Base-by-base conservation (phyloP, 192 early-diverging fungal genomes). In the Mortierella alpina region DNA sequence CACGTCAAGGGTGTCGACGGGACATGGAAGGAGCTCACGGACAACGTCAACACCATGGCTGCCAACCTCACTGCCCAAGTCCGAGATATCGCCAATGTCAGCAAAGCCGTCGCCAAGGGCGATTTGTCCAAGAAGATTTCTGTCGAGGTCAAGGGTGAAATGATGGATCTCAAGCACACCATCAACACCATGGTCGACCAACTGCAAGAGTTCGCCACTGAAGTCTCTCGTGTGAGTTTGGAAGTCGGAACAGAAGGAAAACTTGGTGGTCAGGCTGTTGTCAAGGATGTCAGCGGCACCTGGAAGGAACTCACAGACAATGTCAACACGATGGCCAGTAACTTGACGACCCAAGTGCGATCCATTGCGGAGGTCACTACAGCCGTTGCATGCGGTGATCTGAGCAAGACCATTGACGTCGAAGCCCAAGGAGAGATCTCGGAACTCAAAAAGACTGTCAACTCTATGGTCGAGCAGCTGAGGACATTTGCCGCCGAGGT, bases 221-320 rank as follows among this genome's bases (percentile, higher is more conserved):
- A n/a, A n/a, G n/a, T n/a, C n/a, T n/a, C n/a, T n/a, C n/a, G n/a
- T n/a, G n/a, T n/a, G n/a, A n/a, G n/a, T n/a, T n/a, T n/a, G n/a
- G n/a, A n/a, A n/a, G n/a, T n/a, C n/a, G n/a, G n/a, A n/a, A n/a
- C n/a, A n/a, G n/a, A n/a, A n/a, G n/a, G n/a, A n/a, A n/a, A n/a
- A n/a, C n/a, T n/a, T n/a, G n/a, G 90, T 11, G 92, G 91, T 7
- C 91, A 92, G 71, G 92, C 92, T 39, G 83, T 84, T 7, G 92
- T 93, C n/a, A n/a, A n/a, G n/a, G n/a, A n/a, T n/a, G 92, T 92
- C 1, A 89, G 79, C 45, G 92, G 92, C 20, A 92, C 90, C 0
- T 93, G 92, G 92, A 91, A 90, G 53, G 86, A 92, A 20, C 73
- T 93, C 0, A 93, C 92, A 0, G 89, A 91, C 66, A 91, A 90